Evolutionary conservation across 495 filamentous ascomycete genomes (phyloP).

Genomic region (Neohortaea acidophila): DNA sequence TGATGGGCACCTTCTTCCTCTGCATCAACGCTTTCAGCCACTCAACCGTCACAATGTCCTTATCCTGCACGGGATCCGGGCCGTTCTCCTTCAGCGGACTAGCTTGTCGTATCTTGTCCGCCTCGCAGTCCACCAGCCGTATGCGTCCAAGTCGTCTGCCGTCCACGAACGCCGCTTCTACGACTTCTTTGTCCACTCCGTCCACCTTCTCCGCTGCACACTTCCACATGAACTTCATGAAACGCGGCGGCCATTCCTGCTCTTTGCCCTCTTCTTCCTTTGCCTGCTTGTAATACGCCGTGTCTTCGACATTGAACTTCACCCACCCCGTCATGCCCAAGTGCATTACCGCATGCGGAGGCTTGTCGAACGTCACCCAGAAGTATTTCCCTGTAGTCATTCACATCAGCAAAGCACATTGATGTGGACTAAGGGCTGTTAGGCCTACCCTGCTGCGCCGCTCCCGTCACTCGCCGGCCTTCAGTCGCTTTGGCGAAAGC

Average conservation of each 20-base stretch:
- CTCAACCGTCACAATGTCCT: slow-evolving; percentile 51
- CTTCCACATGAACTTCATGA: slow-evolving; percentile 67
- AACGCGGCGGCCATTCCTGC: slow-evolving; percentile 72
- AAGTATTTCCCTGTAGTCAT: slow-evolving; percentile 95
- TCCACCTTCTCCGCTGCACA: slow-evolving; percentile 39
- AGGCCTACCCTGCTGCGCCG: slow-evolving; percentile 67
- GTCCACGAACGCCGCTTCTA: slow-evolving; percentile 64
- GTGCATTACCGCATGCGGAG: slow-evolving; percentile 84
- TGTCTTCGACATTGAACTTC: slow-evolving; percentile 60
- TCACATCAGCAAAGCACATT: neutral
- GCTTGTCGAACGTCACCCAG: slow-evolving; percentile 56
- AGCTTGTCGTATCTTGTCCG: slow-evolving; percentile 55
- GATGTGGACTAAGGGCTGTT: neutral
- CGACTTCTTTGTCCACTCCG: slow-evolving; percentile 9
- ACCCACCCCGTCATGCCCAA: slow-evolving; percentile 89
- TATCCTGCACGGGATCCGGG: slow-evolving; percentile 80
- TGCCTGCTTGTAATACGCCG: slow-evolving; percentile 61
- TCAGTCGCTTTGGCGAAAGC: slow-evolving; percentile 57
- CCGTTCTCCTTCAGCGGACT: slow-evolving; percentile 78
- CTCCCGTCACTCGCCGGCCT: slow-evolving; percentile 60
- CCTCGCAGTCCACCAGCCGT: slow-evolving; percentile 66
- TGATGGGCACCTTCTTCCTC: slow-evolving; percentile 67
- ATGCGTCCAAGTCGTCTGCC: slow-evolving; percentile 59
- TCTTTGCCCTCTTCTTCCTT: slow-evolving; percentile 32
- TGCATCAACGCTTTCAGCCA: slow-evolving; percentile 56